A percentile compares a stretch with the other conserved stretches of the same genome.
Evolutionary conservation across 2,329 filamentous ascomycete species (phyloP).

Genomic region (Microsporum canis): DNA sequence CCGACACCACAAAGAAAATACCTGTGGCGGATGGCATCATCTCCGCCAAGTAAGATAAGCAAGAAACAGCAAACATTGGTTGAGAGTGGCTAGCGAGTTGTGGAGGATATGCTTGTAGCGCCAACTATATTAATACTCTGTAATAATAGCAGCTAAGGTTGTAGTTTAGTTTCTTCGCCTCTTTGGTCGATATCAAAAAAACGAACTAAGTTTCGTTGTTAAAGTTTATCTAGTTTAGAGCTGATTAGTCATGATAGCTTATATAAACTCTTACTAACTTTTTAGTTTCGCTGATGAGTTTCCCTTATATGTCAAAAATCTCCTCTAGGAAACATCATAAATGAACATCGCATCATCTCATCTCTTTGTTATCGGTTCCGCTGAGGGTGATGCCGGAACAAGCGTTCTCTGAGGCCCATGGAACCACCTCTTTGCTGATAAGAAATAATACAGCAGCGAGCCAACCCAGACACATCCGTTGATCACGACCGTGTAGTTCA

Average conservation of each 20-base stretch:
- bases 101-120: no score
- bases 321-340: not conserved
- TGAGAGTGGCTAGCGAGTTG: not conserved
- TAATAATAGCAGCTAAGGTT: no score
- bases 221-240: not conserved
- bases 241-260: not conserved
- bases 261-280: not conserved
- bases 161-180: no score
- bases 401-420: conserved; percentile 49
- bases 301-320: not conserved
- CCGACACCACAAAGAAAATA: not conserved
- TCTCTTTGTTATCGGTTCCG: not conserved
- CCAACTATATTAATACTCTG: no score
- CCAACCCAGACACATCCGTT: conserved; percentile 50
- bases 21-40: not conserved
- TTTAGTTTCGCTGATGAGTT: not conserved
- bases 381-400: conserved; percentile 14
- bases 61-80: not conserved
- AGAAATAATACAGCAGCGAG: conserved; percentile 44
- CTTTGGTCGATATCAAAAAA: no score
- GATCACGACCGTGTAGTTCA: conserved; percentile 56
- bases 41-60: not conserved
- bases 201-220: no score
- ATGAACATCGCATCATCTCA: not conserved
- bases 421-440: conserved; percentile 50